Evolutionary conservation across 2,329 filamentous ascomycete genomes (phyloP).

Genomic region (Coniochaeta prunicola): DNA sequence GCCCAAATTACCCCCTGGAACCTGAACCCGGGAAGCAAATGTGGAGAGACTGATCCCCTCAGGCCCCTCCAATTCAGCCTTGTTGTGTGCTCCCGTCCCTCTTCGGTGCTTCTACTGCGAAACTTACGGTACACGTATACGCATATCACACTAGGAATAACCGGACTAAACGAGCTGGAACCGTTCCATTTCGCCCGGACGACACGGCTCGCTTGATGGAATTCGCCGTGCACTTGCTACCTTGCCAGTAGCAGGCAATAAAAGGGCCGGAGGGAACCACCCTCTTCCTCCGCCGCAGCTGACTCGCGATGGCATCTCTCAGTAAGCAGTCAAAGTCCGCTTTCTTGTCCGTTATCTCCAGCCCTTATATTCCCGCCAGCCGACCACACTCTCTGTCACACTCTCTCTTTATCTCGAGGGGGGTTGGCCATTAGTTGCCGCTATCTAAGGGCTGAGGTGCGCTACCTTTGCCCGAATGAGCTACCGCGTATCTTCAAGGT

Average conservation of each 20-base stretch:
- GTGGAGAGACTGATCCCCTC: background rate
- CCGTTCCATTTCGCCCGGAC: no score
- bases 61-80: no score
- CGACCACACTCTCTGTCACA: background rate
- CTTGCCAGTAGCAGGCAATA: background rate
- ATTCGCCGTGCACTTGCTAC: background rate
- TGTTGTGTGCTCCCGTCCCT: background rate
- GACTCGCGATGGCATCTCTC: conserved; percentile 17
- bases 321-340: conserved; percentile 17
- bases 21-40: background rate
- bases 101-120: background rate
- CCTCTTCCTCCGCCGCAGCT: background rate
- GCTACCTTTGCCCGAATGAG: background rate
- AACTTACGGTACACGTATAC: background rate
- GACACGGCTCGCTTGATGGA: background rate
- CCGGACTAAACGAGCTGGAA: background rate
- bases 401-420: background rate
- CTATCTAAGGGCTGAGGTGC: background rate
- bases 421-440: background rate
- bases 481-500: background rate
- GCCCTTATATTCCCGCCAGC: background rate
- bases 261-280: background rate
- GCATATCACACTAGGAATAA: background rate
- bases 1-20: background rate
- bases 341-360: background rate